Evolutionary conservation across 208 protist species (phyloP), one percentile per base, ranked within the genome.

Genomic region (Leishmania mexicana): DNA sequence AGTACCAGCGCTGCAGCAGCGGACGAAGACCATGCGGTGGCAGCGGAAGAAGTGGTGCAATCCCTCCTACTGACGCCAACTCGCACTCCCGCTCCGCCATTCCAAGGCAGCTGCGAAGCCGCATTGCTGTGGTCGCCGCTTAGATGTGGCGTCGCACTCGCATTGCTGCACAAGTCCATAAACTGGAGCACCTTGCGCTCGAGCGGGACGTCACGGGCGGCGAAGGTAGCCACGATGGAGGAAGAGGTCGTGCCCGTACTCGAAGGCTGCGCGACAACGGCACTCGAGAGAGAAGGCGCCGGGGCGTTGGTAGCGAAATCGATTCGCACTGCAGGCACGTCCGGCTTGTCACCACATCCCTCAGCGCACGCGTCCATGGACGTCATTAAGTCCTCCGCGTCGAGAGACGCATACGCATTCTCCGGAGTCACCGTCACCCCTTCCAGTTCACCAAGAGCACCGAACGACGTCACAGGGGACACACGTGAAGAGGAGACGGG

Each of bases 1-100:
- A 94, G 82, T 24, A 96, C 76, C 62, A 93, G 77, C 62, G 91
- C 84, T 5, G 86, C 76, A 24, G 81, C 83, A 35, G 76, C 5
- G 21, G 82, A 79, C 31, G 80, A 79, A 0, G 73, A 76, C 70
- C 67, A 24, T 40, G 80, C 77, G 45, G 80, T 47, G 73, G 21
- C 13, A 67, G 60, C 57, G 54, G 75, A 31, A 38, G 60, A 53
- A 47, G 42, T 13, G 4, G 42, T 47, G 42, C 4, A 13, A 31
- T 31, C 24, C 24, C 45, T 24, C 68, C 7, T 1, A 51, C 68
- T 17, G 68, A 35, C 21, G 24, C 19, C 68, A 4, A 11, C 40
- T n/a, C 38, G 68, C 38, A 53, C 28, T 5, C 68, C 42, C 38
- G 15, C 68, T 73, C 68, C 24, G 42, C 40, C 42, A 35, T 31